Conservation (phyloP, 805 yeast genomes). For the Scheffersomyces spartinae region DNA sequence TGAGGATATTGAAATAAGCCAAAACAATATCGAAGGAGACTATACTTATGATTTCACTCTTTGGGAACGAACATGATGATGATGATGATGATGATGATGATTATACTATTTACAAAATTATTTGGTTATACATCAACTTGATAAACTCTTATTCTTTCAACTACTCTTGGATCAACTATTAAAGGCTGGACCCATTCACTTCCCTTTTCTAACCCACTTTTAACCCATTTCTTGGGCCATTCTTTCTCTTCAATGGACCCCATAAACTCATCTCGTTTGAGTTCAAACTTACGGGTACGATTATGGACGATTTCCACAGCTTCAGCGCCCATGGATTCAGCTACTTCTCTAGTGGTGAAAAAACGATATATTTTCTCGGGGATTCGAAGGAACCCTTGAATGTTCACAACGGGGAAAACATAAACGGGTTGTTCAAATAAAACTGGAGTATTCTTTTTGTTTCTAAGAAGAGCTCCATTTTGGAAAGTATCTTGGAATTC, state of each 20-base stretch:
- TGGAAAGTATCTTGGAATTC: conserved; percentile 35
- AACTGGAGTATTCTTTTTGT: conserved; percentile 37
- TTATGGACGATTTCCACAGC: conserved; percentile 45
- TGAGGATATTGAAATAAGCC: conserved; percentile 7
- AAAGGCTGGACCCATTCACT: conserved; percentile 87
- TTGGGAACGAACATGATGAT: conserved; percentile 14
- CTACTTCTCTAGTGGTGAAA: conserved; percentile 61
- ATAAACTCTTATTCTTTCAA: conserved; percentile 37
- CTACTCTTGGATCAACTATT: conserved; percentile 56
- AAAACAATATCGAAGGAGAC: conserved; percentile 17
- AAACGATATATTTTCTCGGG: conserved; percentile 71
- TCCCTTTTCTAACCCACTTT: conserved; percentile 54
- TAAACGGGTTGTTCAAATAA: conserved; percentile 68
- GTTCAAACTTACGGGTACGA: conserved; percentile 41
- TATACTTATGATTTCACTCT: conserved; percentile 21
- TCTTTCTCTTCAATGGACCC: conserved; percentile 60
- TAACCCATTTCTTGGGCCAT: conserved; percentile 84
- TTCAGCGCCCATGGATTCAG: conserved; percentile 48
- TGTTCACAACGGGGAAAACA: conserved; percentile 64
- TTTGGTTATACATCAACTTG: not conserved
- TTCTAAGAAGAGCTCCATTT: conserved; percentile 12
- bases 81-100: too few relatives aligned
- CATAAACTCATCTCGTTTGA: conserved; percentile 25
- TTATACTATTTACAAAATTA: too few relatives aligned
- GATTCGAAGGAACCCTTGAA: conserved; percentile 66